Evolutionary conservation across 2,329 filamentous ascomycete genomes (phyloP).

Genomic region (Curvularia eragrostidis): DNA sequence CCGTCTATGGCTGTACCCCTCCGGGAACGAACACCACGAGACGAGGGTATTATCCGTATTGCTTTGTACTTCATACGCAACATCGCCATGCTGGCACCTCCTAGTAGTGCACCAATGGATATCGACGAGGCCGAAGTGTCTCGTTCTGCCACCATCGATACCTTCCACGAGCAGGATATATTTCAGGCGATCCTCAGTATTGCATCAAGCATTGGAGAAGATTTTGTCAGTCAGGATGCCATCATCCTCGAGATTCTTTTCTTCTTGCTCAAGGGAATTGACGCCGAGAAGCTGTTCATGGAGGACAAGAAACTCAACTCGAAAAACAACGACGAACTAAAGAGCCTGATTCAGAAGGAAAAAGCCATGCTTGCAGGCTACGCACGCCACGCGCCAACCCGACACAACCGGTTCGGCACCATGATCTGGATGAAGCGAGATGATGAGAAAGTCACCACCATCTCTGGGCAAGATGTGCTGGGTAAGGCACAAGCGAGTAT

Average conservation of each 20-base stretch:
- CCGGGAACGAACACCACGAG: conserved; percentile 76
- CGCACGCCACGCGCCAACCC: conserved; percentile 77
- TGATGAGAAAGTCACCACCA: conserved; percentile 80
- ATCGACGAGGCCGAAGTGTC: conserved; percentile 91
- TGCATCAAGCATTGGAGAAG: conserved; percentile 90
- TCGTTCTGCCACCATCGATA: conserved; percentile 84
- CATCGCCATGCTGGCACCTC: conserved; percentile 80
- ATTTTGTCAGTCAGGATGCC: conserved; percentile 88
- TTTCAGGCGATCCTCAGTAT: conserved; percentile 85
- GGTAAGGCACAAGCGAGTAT: conserved; percentile 74
- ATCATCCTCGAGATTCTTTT: conserved; percentile 92
- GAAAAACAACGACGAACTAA: conserved; percentile 75
- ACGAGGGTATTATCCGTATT: conserved; percentile 92
- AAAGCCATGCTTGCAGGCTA: conserved; percentile 80
- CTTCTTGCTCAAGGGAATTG: conserved; percentile 88
- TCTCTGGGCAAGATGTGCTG: conserved; percentile 88
- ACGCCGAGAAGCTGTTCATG: conserved; percentile 85
- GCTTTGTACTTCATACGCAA: conserved; percentile 90
- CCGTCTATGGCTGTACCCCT: conserved; percentile 83
- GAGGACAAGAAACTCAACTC: conserved; percentile 73
- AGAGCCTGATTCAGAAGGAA: conserved; percentile 79
- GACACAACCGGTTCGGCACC: conserved; percentile 93
- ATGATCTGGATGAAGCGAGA: conserved; percentile 97
- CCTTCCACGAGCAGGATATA: conserved; percentile 89
- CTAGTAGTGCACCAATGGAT: conserved; percentile 74